These are phyloP conservation scores for Zalaria sp. DNA, from an alignment of 2,329 filamentous ascomycete species.

Conservation along the genomic window DNA sequence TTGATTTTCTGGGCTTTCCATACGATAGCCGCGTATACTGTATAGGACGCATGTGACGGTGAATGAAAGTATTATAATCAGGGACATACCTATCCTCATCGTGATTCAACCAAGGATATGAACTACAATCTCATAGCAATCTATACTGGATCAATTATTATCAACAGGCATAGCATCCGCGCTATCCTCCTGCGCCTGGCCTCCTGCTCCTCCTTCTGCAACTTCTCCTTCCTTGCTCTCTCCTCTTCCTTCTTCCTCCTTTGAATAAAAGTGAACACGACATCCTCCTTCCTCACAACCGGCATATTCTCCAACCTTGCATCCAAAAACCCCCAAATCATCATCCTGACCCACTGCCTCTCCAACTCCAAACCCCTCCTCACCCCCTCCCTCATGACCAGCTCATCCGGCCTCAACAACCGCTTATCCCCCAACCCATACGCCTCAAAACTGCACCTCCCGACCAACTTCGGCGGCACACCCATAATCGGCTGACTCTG, in stretches of 20 bases:
- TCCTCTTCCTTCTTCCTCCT: constrained; percentile 23
- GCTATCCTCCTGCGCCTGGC: constrained; percentile 3
- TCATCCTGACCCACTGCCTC: constrained; percentile 40
- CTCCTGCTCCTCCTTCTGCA: constrained; percentile 2
- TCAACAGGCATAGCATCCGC: too few species aligned
- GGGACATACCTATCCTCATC: too few species aligned
- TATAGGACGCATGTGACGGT: too few species aligned
- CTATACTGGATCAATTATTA: too few species aligned
- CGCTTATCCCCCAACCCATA: constrained; percentile 21
- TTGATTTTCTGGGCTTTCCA: too few species aligned
- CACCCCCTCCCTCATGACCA: constrained; percentile 42
- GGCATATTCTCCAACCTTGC: constrained; percentile 35
- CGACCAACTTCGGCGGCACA: constrained; percentile 39
- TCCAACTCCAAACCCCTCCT: constrained; percentile 41
- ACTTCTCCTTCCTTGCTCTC: neutral
- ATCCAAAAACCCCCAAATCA: constrained; percentile 49
- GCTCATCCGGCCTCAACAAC: constrained; percentile 43
- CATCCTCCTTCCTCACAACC: constrained; percentile 32
- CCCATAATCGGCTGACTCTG: constrained; percentile 29
- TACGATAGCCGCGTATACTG: too few species aligned
- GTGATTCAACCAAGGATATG: too few species aligned
- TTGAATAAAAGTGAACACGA: constrained; percentile 15
- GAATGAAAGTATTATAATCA: too few species aligned
- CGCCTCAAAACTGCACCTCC: constrained; percentile 29
- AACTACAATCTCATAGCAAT: too few species aligned